Percentiles rank a stretch among this genome's conserved stretches.
Evolutionary conservation across 2,329 filamentous ascomycete genomes (phyloP).

Genomic region (Pseudocercospora ulei): DNA sequence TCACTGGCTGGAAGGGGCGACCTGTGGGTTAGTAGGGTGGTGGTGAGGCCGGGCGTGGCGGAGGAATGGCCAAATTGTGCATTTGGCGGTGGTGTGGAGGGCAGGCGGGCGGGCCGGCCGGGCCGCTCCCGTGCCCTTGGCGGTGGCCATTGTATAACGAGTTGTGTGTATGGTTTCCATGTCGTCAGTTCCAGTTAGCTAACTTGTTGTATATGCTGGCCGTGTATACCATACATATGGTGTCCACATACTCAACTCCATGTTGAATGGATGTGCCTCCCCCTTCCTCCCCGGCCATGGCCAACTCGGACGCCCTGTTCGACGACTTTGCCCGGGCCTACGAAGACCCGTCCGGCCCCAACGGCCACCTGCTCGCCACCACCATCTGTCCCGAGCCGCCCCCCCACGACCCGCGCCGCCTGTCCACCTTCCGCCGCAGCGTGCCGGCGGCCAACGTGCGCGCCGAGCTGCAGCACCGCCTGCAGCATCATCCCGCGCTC

Average conservation of each 20-base stretch:
- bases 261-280: too few species aligned
- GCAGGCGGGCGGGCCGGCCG: too few species aligned
- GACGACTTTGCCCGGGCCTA: conserved; percentile 63
- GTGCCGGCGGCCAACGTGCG: conserved; percentile 58
- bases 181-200: conserved; percentile 13
- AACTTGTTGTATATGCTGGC: conserved; percentile 54
- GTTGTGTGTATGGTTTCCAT: too few species aligned
- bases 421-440: conserved; percentile 61
- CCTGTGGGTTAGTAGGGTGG: conserved; percentile 5
- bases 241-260: too few species aligned
- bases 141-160: too few species aligned
- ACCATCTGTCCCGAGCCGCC: conserved; percentile 64
- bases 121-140: too few species aligned
- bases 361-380: conserved; percentile 64
- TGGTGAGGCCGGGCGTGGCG: background rate
- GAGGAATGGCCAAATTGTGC: background rate
- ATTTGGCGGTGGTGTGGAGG: background rate
- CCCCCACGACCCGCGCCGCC: conserved; percentile 51
- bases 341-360: conserved; percentile 51
- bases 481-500: conserved; percentile 52
- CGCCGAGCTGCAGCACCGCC: conserved; percentile 58
- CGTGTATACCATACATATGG: conserved; percentile 10
- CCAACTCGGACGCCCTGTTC: conserved; percentile 52
- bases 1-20: conserved; percentile 2
- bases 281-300: too few species aligned